Conservation (phyloP, 2,329 filamentous ascomycete genomes). For the Helotiales sp. region DNA sequence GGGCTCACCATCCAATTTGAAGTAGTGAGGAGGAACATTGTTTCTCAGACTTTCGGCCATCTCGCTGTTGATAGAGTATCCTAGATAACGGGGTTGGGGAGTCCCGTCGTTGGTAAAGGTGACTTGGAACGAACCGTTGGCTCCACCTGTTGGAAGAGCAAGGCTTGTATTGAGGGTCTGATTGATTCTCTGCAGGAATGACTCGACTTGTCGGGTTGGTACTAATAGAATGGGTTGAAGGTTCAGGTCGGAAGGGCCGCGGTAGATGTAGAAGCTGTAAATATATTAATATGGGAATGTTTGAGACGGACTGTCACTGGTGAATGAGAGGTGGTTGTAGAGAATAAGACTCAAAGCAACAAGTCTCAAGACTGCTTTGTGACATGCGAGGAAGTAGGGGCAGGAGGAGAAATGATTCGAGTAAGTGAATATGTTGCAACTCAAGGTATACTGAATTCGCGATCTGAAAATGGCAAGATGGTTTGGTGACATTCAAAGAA, state of each 20-base stretch:
- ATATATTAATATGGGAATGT: neutral
- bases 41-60: slow-evolving; percentile 32
- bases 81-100: slow-evolving; percentile 71
- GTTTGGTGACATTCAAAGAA: slow-evolving; percentile 17
- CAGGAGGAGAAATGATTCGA: too few species aligned
- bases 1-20: slow-evolving; percentile 38
- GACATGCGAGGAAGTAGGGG: too few species aligned
- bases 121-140: slow-evolving; percentile 61
- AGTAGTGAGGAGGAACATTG: slow-evolving; percentile 42
- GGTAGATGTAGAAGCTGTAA: slow-evolving; percentile 69
- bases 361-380: neutral
- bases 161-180: slow-evolving; percentile 57
- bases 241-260: slow-evolving; percentile 51
- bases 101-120: slow-evolving; percentile 64
- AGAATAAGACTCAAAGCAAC: too few species aligned
- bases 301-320: neutral
- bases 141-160: slow-evolving; percentile 59
- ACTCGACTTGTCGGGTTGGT: slow-evolving; percentile 66
- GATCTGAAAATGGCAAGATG: neutral
- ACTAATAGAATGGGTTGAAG: slow-evolving; percentile 69
- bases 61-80: slow-evolving; percentile 55
- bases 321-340: too few species aligned
- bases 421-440: too few species aligned
- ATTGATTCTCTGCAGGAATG: slow-evolving; percentile 70
- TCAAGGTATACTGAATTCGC: neutral